Evolutionary conservation across 1,139 yeast genomes (phyloP).

Genomic region (Yamadazyma epiphylla): DNA sequence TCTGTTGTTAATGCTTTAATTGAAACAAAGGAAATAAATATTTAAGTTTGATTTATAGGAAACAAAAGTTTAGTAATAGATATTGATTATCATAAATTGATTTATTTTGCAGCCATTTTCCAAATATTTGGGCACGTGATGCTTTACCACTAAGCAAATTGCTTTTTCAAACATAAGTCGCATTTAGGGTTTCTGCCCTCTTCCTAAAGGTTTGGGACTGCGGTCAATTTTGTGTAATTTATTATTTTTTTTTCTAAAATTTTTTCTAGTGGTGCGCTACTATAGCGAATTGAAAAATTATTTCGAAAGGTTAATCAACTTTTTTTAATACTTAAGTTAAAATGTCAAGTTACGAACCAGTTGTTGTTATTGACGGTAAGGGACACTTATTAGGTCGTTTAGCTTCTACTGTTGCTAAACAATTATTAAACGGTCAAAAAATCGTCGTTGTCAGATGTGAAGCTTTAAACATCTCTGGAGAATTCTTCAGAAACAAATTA

Average conservation of each 20-base stretch:
- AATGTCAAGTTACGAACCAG: constrained; percentile 94
- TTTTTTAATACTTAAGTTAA: constrained; percentile 15
- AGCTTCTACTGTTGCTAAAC: constrained; percentile 98
- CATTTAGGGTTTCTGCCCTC: not conserved
- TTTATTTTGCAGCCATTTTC: too few species aligned
- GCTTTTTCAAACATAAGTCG: constrained; percentile 1
- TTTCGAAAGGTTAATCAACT: constrained; percentile 2
- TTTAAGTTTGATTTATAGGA: constrained; percentile 10
- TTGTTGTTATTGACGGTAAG: constrained; percentile 97
- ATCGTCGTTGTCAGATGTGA: constrained; percentile 97
- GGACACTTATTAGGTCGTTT: constrained; percentile 99
- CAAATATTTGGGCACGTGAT: too few species aligned
- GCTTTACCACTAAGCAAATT: too few species aligned
- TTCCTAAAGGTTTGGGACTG: too few species aligned
- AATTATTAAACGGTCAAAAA: constrained; percentile 96
- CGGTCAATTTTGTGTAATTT: constrained; percentile 7
- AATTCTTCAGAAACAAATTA: constrained; percentile 99
- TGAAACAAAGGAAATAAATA: constrained; percentile 22
- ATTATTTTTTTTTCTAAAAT: not conserved
- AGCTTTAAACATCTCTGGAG: constrained; percentile 98
- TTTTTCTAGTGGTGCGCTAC: constrained; percentile 1
- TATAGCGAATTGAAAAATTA: constrained; percentile 1
- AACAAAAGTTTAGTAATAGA: not conserved
- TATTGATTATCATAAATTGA: not conserved
- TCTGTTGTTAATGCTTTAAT: constrained; percentile 36